A percentile compares a stretch with the other conserved stretches of the same genome.
Evolutionary conservation across 352 stramenopile genomes (phyloP).

Genomic region (Phytophthora pinifolia): DNA sequence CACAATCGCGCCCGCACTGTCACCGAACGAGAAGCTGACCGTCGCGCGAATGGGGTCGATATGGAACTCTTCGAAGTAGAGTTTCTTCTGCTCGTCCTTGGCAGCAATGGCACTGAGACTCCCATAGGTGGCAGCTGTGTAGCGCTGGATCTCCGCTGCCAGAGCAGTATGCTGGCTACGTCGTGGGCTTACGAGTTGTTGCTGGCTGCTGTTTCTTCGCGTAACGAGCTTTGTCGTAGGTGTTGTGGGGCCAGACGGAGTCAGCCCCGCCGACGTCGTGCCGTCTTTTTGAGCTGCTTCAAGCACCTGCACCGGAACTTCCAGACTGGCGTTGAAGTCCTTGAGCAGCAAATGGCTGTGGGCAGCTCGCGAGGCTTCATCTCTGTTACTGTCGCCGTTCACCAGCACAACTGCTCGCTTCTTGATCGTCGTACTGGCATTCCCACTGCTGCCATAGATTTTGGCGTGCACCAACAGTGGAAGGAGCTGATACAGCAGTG

Average conservation of each 20-base stretch:
- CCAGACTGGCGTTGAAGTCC: constrained; percentile 74
- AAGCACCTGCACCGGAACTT: constrained; percentile 71
- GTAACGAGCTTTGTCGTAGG: constrained; percentile 31
- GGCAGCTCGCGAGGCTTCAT: constrained; percentile 35
- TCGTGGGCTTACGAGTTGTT: constrained; percentile 16
- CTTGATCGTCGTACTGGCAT: constrained; percentile 12
- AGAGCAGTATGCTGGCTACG: constrained; percentile 34
- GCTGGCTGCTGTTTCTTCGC: constrained; percentile 25
- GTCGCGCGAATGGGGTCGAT: constrained; percentile 83
- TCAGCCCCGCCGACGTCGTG: constrained; percentile 39
- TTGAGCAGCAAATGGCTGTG: constrained; percentile 58
- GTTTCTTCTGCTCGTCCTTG: constrained; percentile 74
- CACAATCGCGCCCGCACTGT: constrained; percentile 61
- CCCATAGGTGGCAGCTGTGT: constrained; percentile 30
- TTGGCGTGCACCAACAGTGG: constrained; percentile 64
- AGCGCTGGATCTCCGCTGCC: constrained; percentile 39
- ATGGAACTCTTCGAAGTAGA: constrained; percentile 91
- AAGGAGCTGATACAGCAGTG: constrained; percentile 74
- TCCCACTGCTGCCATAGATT: constrained; percentile 32
- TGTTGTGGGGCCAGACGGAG: constrained; percentile 31
- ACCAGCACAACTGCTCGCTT: constrained; percentile 29
- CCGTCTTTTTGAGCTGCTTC: constrained; percentile 69
- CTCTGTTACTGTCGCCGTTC: constrained; percentile 27
- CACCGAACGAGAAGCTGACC: constrained; percentile 84
- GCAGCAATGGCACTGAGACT: constrained; percentile 33